Percentiles rank a stretch among this genome's conserved stretches.
Conservation (phyloP, 2,329 filamentous ascomycete species). For the Monosporascus sp. region DNA sequence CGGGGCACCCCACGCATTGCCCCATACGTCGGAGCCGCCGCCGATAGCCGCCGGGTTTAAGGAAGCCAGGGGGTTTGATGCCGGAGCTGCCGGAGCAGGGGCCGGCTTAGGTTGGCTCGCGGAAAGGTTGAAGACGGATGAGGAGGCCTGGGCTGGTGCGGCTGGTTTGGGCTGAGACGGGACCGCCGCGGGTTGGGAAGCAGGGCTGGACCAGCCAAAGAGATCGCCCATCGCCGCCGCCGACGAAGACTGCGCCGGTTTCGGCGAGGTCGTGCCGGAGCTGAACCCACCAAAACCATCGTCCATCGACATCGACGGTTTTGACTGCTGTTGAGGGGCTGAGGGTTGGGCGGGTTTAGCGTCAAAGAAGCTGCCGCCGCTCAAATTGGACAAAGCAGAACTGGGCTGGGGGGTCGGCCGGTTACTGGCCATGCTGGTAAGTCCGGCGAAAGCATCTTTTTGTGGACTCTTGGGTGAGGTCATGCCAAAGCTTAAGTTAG, state of each 20-base stretch:
- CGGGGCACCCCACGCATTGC: slow-evolving; percentile 77
- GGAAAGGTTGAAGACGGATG: slow-evolving; percentile 81
- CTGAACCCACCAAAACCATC: slow-evolving; percentile 62
- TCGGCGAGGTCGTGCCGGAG: slow-evolving; percentile 36
- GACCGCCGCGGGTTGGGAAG: slow-evolving; percentile 41
- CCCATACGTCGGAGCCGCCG: slow-evolving; percentile 70
- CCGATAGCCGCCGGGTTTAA: slow-evolving; percentile 37
- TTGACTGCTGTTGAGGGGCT: slow-evolving; percentile 48
- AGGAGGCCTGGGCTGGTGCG: slow-evolving; percentile 37
- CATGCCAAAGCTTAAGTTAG: slow-evolving; percentile 56
- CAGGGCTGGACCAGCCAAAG: slow-evolving; percentile 65
- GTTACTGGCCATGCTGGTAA: slow-evolving; percentile 32
- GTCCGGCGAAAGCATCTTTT: slow-evolving; percentile 33
- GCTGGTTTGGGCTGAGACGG: slow-evolving; percentile 37
- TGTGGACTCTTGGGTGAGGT: slow-evolving; percentile 35
- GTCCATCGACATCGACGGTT: slow-evolving; percentile 33
- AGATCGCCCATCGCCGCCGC: slow-evolving; percentile 69
- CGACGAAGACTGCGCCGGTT: slow-evolving; percentile 41
- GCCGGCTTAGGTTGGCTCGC: slow-evolving; percentile 41
- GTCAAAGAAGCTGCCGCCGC: slow-evolving; percentile 83
- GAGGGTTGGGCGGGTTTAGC: slow-evolving; percentile 58
- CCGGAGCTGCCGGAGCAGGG: slow-evolving; percentile 34
- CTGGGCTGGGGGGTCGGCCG: slow-evolving; percentile 33
- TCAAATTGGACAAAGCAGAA: slow-evolving; percentile 39
- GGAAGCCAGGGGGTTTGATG: slow-evolving; percentile 29